Percentiles rank a stretch among this genome's conserved stretches.
Evolutionary conservation across 345 rosid genomes (phyloP).

Genomic region (Salix viminalis): DNA sequence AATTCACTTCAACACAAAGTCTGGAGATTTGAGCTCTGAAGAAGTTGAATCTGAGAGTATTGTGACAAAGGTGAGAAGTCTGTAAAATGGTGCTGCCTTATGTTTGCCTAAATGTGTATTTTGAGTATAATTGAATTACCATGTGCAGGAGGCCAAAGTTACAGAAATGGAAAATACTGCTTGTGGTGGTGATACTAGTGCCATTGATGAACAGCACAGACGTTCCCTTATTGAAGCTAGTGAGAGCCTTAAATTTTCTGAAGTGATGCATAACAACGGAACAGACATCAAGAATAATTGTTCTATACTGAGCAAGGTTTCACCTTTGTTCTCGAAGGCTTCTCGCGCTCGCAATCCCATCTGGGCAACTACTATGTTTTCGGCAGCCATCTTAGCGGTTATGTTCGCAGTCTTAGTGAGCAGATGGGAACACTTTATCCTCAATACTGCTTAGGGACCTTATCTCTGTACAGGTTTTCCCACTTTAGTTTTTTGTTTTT

Average conservation of each 20-base stretch:
- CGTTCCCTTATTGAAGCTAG: slow-evolving; percentile 2
- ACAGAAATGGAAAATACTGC: slow-evolving; percentile 6
- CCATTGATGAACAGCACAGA: slow-evolving; percentile 2
- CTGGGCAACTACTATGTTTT: slow-evolving; percentile 26
- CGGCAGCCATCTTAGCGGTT: slow-evolving; percentile 34
- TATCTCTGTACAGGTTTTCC: neutral
- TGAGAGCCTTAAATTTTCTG: slow-evolving; percentile 10
- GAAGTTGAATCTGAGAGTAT: slow-evolving; percentile 21
- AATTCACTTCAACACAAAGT: neutral
- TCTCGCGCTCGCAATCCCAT: slow-evolving; percentile 6
- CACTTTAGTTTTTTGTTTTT: no score
- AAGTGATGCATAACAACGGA: neutral
- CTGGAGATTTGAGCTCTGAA: slow-evolving; percentile 10
- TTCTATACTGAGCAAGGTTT: slow-evolving; percentile 1
- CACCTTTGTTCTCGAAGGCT: slow-evolving; percentile 16
- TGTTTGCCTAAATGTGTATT: slow-evolving; percentile 14
- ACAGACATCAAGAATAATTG: slow-evolving; percentile 6
- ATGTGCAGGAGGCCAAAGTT: slow-evolving; percentile 33
- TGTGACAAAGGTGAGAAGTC: slow-evolving; percentile 46
- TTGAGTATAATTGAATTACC: slow-evolving; percentile 15
- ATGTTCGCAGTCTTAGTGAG: slow-evolving; percentile 40
- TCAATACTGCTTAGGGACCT: neutral
- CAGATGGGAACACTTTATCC: slow-evolving; percentile 10
- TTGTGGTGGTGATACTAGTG: slow-evolving; percentile 5
- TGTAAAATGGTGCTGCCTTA: neutral